Evolutionary conservation across 176 grass and related monocot genomes (phyloP).

Genomic region (Miscanthus lutarioriparius): DNA sequence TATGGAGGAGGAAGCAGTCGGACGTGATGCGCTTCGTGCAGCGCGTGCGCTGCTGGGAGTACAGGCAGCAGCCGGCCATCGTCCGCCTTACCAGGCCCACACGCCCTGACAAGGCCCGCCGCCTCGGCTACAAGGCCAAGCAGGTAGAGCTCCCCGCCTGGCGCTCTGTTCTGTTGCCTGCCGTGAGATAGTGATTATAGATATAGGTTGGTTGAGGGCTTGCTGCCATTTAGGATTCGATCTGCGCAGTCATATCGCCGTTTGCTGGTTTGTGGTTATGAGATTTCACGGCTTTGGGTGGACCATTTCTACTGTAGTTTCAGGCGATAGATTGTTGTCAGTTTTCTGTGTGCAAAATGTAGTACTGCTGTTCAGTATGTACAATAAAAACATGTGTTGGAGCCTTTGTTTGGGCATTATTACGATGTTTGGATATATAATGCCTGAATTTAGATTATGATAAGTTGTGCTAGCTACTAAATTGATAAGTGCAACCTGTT

Average conservation of each 20-base stretch:
- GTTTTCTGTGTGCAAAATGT: neutral
- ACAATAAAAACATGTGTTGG: no score
- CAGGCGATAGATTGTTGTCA: neutral
- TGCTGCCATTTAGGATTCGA: neutral
- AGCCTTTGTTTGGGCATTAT: neutral
- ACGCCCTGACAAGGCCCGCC: constrained; percentile 80
- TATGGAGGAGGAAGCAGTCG: constrained; percentile 92
- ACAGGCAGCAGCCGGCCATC: constrained; percentile 70
- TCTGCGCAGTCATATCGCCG: neutral
- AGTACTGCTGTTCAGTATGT: neutral
- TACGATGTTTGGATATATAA: neutral
- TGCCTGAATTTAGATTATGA: neutral
- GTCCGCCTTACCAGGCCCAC: constrained; percentile 62
- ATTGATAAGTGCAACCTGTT: no score
- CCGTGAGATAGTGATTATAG: neutral
- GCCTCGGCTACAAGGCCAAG: constrained; percentile 92
- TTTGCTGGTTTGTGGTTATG: neutral
- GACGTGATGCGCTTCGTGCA: constrained; percentile 80
- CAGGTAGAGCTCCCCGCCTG: constrained; percentile 44
- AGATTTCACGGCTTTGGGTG: neutral
- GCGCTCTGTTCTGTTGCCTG: neutral
- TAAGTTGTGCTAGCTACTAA: neutral
- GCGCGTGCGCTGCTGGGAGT: constrained; percentile 79
- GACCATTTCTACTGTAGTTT: neutral
- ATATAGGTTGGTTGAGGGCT: neutral